Base-by-base conservation (phyloP, 1,284 basidiomycete genomes). In the Earliella scabrosa region DNA sequence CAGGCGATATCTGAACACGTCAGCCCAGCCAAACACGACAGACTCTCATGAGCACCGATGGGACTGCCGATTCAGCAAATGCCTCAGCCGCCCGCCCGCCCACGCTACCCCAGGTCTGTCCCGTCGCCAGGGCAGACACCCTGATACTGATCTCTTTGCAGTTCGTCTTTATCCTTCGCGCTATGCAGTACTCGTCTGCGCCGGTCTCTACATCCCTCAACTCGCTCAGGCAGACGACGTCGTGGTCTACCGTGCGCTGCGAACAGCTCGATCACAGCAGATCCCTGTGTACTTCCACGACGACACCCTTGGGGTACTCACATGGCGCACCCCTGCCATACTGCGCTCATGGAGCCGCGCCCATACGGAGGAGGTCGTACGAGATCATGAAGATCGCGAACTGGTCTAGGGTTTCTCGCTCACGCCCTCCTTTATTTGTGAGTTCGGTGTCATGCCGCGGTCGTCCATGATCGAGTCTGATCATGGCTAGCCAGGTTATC, bases 151-250 rank as follows among this genome's bases (percentile, higher is more conserved):
- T 3, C 16, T 43, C n/a, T n/a, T 4, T 7, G 9, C 48, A 90
- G 87, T 82, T 91, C 45, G 80, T 87, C 3, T 92, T 91, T 67
- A 83, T 86, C 7, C 73, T 92, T 4, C 83, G 88, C 50, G 87
- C 89, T 5, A 81, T 88, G 8, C 84, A 87, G 69, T 80, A 87
- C 57, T 90, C 89, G 2, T 82, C 86, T 9, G 88, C 91, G 60
- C 90, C 90, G 0, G 69, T 90, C 27, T 88, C 92, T 11, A 85
- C 88, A 4, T 90, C 90, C 4, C 76, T 92, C 23, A 82, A 85
- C 53, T 77, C 92, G n/a, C 82, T 92, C 36, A 86, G 83, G 35
- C 77, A 83, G 38, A 85, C 87, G 3, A 80, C 87, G 0, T 66
- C 68, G 65, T 79, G 80, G 2, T 62, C 67, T n/a, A 79, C 75